Percentiles rank a stretch among this genome's conserved stretches.
These are phyloP conservation scores for Neopestalotiopsis sp. DNA, from an alignment of 2,329 filamentous ascomycete species.

Conservation along the genomic window DNA sequence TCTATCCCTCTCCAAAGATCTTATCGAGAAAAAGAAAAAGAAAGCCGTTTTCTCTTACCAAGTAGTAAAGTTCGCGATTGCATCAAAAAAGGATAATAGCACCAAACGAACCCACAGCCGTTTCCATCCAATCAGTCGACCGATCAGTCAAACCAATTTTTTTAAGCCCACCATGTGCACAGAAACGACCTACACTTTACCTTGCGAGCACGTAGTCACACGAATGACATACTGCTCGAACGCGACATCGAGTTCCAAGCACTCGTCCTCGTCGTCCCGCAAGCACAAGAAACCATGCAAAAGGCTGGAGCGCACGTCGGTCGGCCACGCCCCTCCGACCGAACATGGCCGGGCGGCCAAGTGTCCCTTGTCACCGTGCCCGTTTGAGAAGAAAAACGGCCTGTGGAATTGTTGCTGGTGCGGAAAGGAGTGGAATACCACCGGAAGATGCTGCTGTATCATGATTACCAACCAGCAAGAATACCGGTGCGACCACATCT, in stretches of 20 bases:
- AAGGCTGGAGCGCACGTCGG: constrained; percentile 46
- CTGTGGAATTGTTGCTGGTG: constrained; percentile 63
- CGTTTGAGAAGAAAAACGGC: constrained; percentile 54
- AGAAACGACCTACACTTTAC: constrained; percentile 53
- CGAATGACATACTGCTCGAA: constrained; percentile 50
- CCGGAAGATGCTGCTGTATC: constrained; percentile 55
- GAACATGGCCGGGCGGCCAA: constrained; percentile 46
- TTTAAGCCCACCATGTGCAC: constrained; percentile 48
- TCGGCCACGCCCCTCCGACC: constrained; percentile 53
- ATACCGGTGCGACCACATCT: constrained; percentile 59
- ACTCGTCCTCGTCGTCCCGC: constrained; percentile 20
- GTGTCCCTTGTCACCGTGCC: constrained; percentile 53
- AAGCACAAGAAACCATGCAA: constrained; percentile 45
- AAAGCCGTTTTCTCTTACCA: background rate
- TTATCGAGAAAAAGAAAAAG: background rate
- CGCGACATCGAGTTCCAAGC: constrained; percentile 36
- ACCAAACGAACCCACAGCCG: background rate
- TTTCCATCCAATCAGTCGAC: constrained; percentile 3
- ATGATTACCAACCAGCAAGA: constrained; percentile 56
- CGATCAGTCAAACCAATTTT: background rate
- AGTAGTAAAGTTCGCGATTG: background rate
- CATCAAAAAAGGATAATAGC: background rate
- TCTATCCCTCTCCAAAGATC: background rate
- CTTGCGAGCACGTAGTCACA: constrained; percentile 56
- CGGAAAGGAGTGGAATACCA: constrained; percentile 56